Evolutionary conservation across 2,329 filamentous ascomycete species (phyloP).

Genomic region (Phoma herbarum): DNA sequence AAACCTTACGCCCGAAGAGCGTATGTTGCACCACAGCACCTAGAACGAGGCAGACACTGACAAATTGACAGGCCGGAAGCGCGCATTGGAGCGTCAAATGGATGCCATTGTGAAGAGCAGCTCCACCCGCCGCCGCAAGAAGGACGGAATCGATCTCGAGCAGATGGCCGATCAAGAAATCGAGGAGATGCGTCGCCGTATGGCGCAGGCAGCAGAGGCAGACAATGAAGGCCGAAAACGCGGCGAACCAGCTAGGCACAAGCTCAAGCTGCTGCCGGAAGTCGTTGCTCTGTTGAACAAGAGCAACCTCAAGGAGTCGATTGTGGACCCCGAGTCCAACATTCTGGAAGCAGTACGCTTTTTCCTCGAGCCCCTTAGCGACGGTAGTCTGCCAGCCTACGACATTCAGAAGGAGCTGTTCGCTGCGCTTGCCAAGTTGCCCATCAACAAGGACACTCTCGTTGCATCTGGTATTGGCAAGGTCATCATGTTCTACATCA

Average conservation of each 20-base stretch:
- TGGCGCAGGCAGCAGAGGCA: slow-evolving; percentile 87
- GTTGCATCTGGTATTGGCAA: slow-evolving; percentile 94
- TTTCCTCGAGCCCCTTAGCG: slow-evolving; percentile 94
- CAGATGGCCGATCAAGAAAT: slow-evolving; percentile 91
- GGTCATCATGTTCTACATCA: slow-evolving; percentile 95
- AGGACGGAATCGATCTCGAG: slow-evolving; percentile 91
- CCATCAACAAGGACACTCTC: slow-evolving; percentile 89
- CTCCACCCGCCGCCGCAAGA: slow-evolving; percentile 76
- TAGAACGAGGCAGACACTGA: background rate
- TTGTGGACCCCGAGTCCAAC: slow-evolving; percentile 94
- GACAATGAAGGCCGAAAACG: slow-evolving; percentile 84
- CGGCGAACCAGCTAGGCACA: slow-evolving; percentile 85
- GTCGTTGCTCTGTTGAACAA: slow-evolving; percentile 89
- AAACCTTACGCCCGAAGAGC: slow-evolving; percentile 82
- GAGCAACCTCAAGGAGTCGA: slow-evolving; percentile 82
- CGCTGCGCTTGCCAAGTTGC: slow-evolving; percentile 77
- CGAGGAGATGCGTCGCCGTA: slow-evolving; percentile 83
- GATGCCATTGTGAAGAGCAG: slow-evolving; percentile 88
- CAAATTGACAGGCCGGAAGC: slow-evolving; percentile 66
- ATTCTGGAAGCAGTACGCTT: slow-evolving; percentile 94
- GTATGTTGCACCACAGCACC: slow-evolving; percentile 56
- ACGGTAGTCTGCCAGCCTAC: slow-evolving; percentile 93
- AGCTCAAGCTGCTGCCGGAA: slow-evolving; percentile 91
- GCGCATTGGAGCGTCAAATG: slow-evolving; percentile 86
- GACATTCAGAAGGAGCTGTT: slow-evolving; percentile 97